A percentile compares a stretch with the other conserved stretches of the same genome.
phyloP scores from a whole-genome alignment of 257 asterid species.

The Apocynum venetum region DNA sequence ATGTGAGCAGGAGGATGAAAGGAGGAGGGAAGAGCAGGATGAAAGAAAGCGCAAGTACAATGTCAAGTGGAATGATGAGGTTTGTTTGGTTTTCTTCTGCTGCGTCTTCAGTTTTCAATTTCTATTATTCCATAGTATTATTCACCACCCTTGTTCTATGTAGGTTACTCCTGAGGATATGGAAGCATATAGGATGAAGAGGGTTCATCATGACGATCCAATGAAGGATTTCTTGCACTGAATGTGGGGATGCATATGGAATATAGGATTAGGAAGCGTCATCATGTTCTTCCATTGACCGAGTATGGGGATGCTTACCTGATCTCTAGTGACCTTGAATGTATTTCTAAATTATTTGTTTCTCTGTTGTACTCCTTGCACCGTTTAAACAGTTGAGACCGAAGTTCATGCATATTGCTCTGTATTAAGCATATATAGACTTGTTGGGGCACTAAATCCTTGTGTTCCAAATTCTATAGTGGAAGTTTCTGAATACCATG shows the following conservation, averaged over 20 bases:
- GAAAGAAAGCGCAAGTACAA: conserved; percentile 90
- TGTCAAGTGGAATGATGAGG: conserved; percentile 94
- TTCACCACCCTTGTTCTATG: conserved; percentile 7
- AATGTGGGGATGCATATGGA: background rate
- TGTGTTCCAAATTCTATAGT: too few species aligned
- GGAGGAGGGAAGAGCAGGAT: conserved; percentile 74
- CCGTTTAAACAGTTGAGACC: too few species aligned
- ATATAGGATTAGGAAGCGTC: background rate
- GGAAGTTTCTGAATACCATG: too few species aligned
- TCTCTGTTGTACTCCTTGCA: too few species aligned
- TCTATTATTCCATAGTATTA: background rate
- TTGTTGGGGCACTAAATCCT: too few species aligned
- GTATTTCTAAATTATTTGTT: too few species aligned
- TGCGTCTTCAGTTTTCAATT: background rate
- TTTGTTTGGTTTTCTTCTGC: conserved; percentile 14
- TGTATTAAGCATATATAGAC: background rate
- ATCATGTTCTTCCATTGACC: too few species aligned
- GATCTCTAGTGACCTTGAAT: too few species aligned
- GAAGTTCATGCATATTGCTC: too few species aligned
- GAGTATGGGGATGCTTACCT: too few species aligned
- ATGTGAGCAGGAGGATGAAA: conserved; percentile 63
- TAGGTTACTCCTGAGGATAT: conserved; percentile 77
- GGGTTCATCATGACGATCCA: conserved; percentile 74
- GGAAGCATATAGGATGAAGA: conserved; percentile 86
- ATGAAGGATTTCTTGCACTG: conserved; percentile 70